phyloP scores from a whole-genome alignment of 495 filamentous ascomycete genomes.

The Viridothelium virens region DNA sequence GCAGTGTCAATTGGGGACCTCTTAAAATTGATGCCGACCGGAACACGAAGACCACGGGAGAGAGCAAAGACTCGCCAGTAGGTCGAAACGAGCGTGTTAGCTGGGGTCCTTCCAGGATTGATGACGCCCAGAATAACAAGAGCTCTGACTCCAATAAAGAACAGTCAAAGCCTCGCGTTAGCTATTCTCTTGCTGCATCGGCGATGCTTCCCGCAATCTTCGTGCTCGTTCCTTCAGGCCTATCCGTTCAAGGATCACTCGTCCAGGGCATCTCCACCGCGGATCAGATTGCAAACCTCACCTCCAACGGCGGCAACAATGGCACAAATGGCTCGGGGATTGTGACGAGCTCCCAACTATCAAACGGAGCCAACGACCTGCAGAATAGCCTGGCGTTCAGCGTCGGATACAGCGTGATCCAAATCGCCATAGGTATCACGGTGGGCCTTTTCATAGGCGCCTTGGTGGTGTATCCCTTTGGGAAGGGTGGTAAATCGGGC shows the following conservation, averaged over 20 bases:
- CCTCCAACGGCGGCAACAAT: conserved; percentile 17
- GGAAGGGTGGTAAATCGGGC: conserved; percentile 7
- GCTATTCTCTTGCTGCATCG: conserved; percentile 74
- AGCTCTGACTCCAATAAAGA: background rate
- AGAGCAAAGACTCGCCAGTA: background rate
- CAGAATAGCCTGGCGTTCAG: conserved; percentile 14
- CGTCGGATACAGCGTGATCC: conserved; percentile 14
- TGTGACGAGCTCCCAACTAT: conserved; percentile 14
- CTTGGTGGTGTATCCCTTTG: conserved; percentile 19
- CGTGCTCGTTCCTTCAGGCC: conserved; percentile 84
- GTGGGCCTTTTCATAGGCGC: conserved; percentile 18
- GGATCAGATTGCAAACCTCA: conserved; percentile 53
- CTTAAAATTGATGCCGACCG: no score
- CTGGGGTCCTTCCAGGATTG: background rate
- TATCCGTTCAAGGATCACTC: conserved; percentile 73
- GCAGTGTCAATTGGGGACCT: background rate
- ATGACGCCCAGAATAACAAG: background rate
- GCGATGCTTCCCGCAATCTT: conserved; percentile 86
- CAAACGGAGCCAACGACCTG: conserved; percentile 9
- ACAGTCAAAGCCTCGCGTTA: conserved; percentile 24
- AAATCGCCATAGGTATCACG: conserved; percentile 19
- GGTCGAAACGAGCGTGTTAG: background rate
- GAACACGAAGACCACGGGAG: background rate
- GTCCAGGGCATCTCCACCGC: conserved; percentile 70
- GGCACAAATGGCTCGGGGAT: conserved; percentile 37